Conservation (phyloP, 2,329 filamentous ascomycete genomes). For the Exophiala mesophila region DNA sequence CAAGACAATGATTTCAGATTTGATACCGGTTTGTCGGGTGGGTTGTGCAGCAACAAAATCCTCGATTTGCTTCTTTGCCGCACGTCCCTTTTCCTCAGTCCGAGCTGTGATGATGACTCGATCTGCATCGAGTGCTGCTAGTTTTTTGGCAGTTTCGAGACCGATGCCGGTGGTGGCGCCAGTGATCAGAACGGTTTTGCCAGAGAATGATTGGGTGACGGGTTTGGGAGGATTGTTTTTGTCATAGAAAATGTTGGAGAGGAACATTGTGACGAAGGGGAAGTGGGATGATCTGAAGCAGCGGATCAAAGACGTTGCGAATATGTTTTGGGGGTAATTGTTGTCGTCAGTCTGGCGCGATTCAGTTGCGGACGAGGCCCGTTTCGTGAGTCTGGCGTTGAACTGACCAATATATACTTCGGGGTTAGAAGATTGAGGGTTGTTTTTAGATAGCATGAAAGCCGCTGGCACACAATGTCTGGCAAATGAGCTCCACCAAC, state of each 20-base stretch:
- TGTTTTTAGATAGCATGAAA: no score
- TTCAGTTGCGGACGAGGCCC: no score
- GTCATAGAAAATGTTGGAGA: constrained; percentile 11
- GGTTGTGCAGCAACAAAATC: constrained; percentile 2
- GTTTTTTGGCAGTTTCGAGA: constrained; percentile 46
- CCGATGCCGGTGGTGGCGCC: constrained; percentile 50
- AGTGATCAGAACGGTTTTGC: constrained; percentile 46
- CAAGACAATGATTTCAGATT: constrained; percentile 39
- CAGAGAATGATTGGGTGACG: constrained; percentile 37
- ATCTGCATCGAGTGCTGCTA: constrained; percentile 39
- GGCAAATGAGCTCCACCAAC: no score
- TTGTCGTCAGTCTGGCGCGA: no score
- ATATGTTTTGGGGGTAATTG: no score
- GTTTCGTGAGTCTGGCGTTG: no score
- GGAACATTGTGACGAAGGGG: constrained; percentile 6
- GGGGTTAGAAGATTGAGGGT: no score
- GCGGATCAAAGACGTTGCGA: no score
- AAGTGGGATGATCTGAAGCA: no score
- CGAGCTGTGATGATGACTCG: constrained; percentile 46
- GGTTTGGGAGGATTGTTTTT: constrained; percentile 26
- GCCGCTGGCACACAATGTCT: no score
- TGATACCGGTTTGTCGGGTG: constrained; percentile 27
- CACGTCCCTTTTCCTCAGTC: constrained; percentile 39
- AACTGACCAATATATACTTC: no score
- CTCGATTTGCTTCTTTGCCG: constrained; percentile 38